Conservation (phyloP, 2,329 filamentous ascomycete genomes). For the Pyrenochaeta sp. region DNA sequence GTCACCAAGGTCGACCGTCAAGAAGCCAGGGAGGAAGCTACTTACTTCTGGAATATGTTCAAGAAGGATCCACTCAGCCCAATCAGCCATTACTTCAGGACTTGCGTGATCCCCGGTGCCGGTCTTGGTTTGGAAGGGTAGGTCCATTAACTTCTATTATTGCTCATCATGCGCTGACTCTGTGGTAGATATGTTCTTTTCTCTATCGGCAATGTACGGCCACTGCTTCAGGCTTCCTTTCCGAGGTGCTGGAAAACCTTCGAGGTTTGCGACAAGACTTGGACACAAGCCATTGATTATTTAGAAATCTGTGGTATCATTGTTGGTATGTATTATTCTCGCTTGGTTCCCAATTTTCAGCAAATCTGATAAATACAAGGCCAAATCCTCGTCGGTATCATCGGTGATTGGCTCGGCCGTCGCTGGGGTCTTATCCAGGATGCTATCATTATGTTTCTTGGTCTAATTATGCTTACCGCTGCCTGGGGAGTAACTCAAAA, state of each 20-base stretch:
- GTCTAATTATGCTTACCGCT: constrained; percentile 88
- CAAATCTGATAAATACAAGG: constrained; percentile 18
- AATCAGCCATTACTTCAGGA: constrained; percentile 84
- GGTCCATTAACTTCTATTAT: not conserved
- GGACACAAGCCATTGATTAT: constrained; percentile 86
- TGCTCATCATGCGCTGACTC: constrained; percentile 5
- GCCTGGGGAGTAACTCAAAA: constrained; percentile 88
- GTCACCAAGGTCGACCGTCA: constrained; percentile 75
- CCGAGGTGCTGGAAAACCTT: constrained; percentile 76
- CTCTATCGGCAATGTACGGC: constrained; percentile 91
- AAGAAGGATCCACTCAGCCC: constrained; percentile 88
- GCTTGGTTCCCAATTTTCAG: too few relatives aligned
- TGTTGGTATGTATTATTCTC: constrained; percentile 64
- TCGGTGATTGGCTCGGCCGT: constrained; percentile 84
- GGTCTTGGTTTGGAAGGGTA: constrained; percentile 85
- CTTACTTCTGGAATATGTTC: constrained; percentile 76
- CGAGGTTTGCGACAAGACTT: constrained; percentile 76
- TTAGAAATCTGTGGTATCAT: constrained; percentile 96
- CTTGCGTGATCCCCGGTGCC: constrained; percentile 90
- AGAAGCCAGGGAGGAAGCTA: constrained; percentile 74
- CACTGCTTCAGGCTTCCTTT: constrained; percentile 80
- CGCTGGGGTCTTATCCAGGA: constrained; percentile 97
- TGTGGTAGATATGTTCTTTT: constrained; percentile 82
- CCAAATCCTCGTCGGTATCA: constrained; percentile 84
- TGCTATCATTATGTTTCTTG: constrained; percentile 91